phyloP scores from a whole-genome alignment of 176 grass and related monocot genomes.

The Musa troglodytarum region DNA sequence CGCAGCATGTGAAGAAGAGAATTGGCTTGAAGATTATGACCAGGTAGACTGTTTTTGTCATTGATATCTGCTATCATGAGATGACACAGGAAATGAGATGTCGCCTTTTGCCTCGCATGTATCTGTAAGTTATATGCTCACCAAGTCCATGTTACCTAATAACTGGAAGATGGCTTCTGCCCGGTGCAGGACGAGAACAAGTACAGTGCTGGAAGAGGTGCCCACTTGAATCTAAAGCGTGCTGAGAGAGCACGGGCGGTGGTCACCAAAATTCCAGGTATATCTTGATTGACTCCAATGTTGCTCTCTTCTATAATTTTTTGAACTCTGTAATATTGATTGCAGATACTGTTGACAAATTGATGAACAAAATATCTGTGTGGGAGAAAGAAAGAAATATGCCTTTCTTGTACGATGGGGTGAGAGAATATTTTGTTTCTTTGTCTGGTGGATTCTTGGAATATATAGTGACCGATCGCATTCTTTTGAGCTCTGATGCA shows the following conservation, averaged over 20 bases:
- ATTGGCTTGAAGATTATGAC: slow-evolving; percentile 28
- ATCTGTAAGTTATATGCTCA: neutral
- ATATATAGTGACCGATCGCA: neutral
- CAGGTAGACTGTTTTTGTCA: neutral
- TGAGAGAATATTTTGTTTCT: slow-evolving; percentile 2
- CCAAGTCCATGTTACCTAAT: neutral
- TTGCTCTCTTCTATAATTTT: neutral
- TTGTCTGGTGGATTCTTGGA: neutral
- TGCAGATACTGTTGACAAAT: slow-evolving; percentile 43
- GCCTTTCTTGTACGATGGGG: slow-evolving; percentile 56
- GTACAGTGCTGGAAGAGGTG: slow-evolving; percentile 47
- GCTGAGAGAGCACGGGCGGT: slow-evolving; percentile 49
- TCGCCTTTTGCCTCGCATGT: neutral
- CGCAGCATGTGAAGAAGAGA: slow-evolving; percentile 51
- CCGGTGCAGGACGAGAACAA: slow-evolving; percentile 42
- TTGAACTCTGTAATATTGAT: neutral
- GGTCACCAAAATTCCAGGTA: slow-evolving; percentile 52
- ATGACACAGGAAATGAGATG: neutral
- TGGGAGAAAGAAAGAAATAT: slow-evolving; percentile 57
- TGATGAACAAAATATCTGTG: slow-evolving; percentile 34
- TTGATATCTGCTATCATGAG: neutral
- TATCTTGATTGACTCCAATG: neutral
- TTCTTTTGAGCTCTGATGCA: neutral
- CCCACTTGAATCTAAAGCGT: slow-evolving; percentile 46
- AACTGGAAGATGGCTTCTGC: neutral